Base-by-base conservation (phyloP, 164 flowering plant genomes). In the Dillenia turbinata region DNA sequence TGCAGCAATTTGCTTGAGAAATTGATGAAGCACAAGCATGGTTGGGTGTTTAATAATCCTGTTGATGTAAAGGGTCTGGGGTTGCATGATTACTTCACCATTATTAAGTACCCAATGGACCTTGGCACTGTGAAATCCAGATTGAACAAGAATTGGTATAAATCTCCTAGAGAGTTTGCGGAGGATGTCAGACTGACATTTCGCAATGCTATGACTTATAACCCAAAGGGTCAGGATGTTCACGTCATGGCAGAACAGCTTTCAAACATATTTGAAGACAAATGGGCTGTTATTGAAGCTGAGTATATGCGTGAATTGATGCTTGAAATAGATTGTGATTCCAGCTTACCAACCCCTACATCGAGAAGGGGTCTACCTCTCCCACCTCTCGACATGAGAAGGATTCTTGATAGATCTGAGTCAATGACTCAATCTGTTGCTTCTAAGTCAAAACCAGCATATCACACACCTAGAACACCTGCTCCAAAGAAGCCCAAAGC, bases 201-300 rank as follows among this genome's bases (percentile, higher is more conserved):
- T 65, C 74, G 14, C 10, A 86, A 86, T 76, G 91, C 91, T 15
- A 77, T 86, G 71, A 72, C 81, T 8, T 91, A 91, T 66, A 91
- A 91, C 59, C 93, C 93, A 1, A 83, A 81, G 67, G 93, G 87
- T 33, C 93, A 91, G 60, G 92, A 87, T 70, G 96, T 79, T 60
- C 87, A 91, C 64, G 1, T 71, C 11, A 89, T 89, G 93, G 97
- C 97, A 9, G 85, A 81, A 52, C 54, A 65, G 51, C 62, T 91
- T 52, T 69, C 61, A 44, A 75, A 84, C 24, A 71, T 87, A 10
- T 91, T 91, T 65, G 96, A 89, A 66, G 85, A 81, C 44, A 68
- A 63, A 16, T 89, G 91, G 89, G 69, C 59, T 6, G 71, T 49
- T 22, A 71, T 85, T 13, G 81, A 85, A 66, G 57, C 69, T 0